Base-by-base conservation (phyloP, 129 eudicot species). In the Mikania micrantha region DNA sequence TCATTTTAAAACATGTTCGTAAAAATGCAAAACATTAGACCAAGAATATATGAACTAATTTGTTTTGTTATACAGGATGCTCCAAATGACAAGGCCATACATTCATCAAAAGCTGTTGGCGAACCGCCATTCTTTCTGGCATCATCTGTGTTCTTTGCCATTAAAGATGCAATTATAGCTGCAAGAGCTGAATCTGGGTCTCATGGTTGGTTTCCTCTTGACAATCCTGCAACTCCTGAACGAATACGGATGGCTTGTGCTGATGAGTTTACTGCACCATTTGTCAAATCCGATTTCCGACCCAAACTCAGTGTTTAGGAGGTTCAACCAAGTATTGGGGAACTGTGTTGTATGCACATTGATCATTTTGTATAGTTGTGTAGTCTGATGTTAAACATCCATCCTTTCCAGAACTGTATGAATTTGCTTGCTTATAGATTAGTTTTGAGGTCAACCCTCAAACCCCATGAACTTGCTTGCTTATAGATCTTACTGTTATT, bases 101-200 rank as follows among this genome's bases (percentile, higher is more conserved):
- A 93, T 76, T 93, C 96, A 47, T 93, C 98, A 19, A 93, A 93
- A 84, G 98, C 96, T 16, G 96, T 93, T 19, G 98, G 98, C 19
- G 98, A 93, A 49, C 98, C 98, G 20, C 98, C 98, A 4, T 93
- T 93, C 78, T 93, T 93, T 73, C 90, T 93, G 41, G 96, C 95
- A 13, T 86, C 98, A 34, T 41, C 87, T 4, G 96, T 93, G 15
- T 81, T 93, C 69, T 93, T 93, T 19, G 96, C 96, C 69, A 88
- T 93, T 47, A 88, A 93, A 71, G 90, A 93, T 32, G 98, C 98
- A 1, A 86, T 93, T 35, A 77, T 79, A 35, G 82, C 90, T 44
- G 96, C 98, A 20, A 84, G 98, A 74, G 79, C 84, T n/a, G 96
- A 88, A 69, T 81, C 58, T 7, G 98, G 95, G 34, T 36, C 28